Conservation (phyloP, 805 yeast species). For the Hanseniaspora meyeri region DNA sequence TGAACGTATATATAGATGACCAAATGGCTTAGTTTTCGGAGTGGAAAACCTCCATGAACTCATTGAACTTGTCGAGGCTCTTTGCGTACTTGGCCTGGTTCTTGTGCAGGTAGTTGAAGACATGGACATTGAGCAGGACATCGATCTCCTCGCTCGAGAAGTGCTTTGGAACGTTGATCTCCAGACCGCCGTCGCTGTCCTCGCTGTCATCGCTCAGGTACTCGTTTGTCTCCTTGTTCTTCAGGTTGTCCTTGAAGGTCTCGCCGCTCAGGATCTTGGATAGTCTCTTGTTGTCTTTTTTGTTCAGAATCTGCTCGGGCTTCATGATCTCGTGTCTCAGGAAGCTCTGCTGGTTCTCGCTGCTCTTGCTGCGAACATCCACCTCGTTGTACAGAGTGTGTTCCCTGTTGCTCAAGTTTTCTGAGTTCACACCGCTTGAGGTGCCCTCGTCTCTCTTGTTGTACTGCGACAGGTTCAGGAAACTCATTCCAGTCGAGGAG, state of each 20-base stretch:
- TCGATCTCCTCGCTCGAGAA: conserved; percentile 7
- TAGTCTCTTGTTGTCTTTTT: neutral
- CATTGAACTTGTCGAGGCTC: neutral
- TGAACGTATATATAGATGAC: neutral
- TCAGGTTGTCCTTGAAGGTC: neutral
- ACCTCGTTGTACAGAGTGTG: neutral
- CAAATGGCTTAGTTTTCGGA: neutral
- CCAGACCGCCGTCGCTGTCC: conserved; percentile 7
- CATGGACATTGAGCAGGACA: conserved; percentile 3
- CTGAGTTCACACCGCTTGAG: neutral
- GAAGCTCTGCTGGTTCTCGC: neutral
- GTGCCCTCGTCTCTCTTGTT: neutral
- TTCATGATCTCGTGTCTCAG: neutral
- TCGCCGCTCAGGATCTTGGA: conserved; percentile 5
- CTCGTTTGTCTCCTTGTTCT: neutral
- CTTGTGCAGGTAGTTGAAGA: neutral
- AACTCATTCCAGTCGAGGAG: conserved; percentile 4
- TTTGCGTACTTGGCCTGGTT: neutral
- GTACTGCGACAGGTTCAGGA: conserved; percentile 4
- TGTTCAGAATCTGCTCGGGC: neutral
- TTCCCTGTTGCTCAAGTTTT: neutral
- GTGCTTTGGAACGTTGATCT: conserved; percentile 11
- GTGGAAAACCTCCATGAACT: conserved; percentile 4
- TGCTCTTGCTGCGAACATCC: neutral
- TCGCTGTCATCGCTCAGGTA: neutral